Evolutionary conservation across 441 rosid genomes (phyloP), one percentile per base, ranked within the genome.

Genomic region (Macaranga tanarius): DNA sequence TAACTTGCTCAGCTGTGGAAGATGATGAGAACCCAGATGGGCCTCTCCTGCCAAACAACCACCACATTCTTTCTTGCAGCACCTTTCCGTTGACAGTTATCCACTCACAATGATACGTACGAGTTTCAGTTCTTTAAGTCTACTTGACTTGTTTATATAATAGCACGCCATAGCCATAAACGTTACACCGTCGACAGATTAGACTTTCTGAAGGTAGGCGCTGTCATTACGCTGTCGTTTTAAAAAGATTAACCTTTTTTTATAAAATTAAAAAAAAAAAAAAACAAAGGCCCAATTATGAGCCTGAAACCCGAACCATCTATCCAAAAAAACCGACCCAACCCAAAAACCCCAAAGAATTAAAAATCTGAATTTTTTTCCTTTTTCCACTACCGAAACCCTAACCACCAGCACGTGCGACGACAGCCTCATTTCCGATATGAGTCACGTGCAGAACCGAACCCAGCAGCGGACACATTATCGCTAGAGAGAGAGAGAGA

Each of bases 1-100:
- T 81, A 12, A 81, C 84, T 73, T 84, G 79, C 80, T 81, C 86
- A 0, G 86, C 86, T 4, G 86, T 84, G 66, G 86, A 84, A 54
- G 84, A 81, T 15, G 79, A 60, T 22, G 84, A 84, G 76, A 84
- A 84, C 62, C 86, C 84, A 44, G 86, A 84, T 58, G 78, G 60
- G 7, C 75, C 75, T 73, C 79, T 79, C 50, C 67, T 72, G 56
- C 71, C 57, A 50, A 78, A 77, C 28, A 70, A 61, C 86, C 86
- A 61, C 86, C 86, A 71, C 85, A 82, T 82, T 50, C 11, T 67
- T 71, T 55, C 26, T 15, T 8, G 20, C 50, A 1, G 4, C 25
- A 34, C 38, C 6, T 34, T 31, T 34, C 7, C 38, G 38, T 34
- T 34, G n/a, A 5, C 38, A 34, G 7, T 34, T 34, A 34, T 5